Percentiles rank a stretch among this genome's conserved stretches.
Evolutionary conservation across 1,284 basidiomycete genomes (phyloP).

Genomic region (Coriolopsis trogii): DNA sequence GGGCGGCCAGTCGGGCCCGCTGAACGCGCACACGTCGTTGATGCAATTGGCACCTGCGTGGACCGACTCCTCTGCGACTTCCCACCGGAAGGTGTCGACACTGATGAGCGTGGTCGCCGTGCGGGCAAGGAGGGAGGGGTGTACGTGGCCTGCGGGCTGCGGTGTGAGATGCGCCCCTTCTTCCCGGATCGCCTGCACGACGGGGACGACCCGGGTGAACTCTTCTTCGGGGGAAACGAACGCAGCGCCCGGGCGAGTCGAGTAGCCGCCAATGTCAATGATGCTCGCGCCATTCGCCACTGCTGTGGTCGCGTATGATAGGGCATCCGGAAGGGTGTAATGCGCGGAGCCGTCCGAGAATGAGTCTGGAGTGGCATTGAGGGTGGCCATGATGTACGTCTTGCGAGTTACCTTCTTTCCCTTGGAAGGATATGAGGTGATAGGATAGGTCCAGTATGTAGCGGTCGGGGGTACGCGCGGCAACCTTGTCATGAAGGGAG

Average conservation of each 20-base stretch:
- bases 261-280: slow-evolving; percentile 94
- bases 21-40: slow-evolving; percentile 91
- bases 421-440: slow-evolving; percentile 19
- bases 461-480: slow-evolving; percentile 49
- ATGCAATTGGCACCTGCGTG: slow-evolving; percentile 89
- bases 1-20: slow-evolving; percentile 60
- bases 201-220: slow-evolving; percentile 71
- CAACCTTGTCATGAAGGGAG: slow-evolving; percentile 14
- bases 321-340: slow-evolving; percentile 49
- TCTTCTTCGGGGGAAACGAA: slow-evolving; percentile 80
- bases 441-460: slow-evolving; percentile 55
- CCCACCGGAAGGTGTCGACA: slow-evolving; percentile 90
- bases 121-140: slow-evolving; percentile 3
- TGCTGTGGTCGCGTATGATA: slow-evolving; percentile 51
- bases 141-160: neutral
- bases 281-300: slow-evolving; percentile 70
- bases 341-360: slow-evolving; percentile 89
- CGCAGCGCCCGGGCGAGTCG: slow-evolving; percentile 80
- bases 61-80: slow-evolving; percentile 81
- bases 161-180: slow-evolving; percentile 16
- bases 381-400: slow-evolving; percentile 90
- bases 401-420: slow-evolving; percentile 33
- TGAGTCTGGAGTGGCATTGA: slow-evolving; percentile 96
- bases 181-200: slow-evolving; percentile 53
- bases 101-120: slow-evolving; percentile 65